Conservation (phyloP, 306 rosid species). For the Fragaria iinumae region DNA sequence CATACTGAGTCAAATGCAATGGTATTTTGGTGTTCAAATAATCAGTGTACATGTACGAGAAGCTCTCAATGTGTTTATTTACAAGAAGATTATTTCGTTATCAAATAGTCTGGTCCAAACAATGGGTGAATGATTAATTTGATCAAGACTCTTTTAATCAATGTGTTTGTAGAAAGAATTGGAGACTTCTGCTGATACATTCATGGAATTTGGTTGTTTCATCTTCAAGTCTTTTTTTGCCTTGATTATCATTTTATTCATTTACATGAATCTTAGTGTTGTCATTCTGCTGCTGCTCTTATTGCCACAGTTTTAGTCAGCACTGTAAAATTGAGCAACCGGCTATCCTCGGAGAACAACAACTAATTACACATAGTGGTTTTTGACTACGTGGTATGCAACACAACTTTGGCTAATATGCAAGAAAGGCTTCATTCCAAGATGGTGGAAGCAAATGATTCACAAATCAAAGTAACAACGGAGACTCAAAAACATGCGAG, state of each 20-base stretch:
- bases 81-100: constrained; percentile 39
- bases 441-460: constrained; percentile 84
- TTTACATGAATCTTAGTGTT: constrained; percentile 65
- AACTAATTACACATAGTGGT: too few relatives aligned
- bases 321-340: too few relatives aligned
- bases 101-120: constrained; percentile 48
- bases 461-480: constrained; percentile 76
- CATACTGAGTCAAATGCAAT: constrained; percentile 65
- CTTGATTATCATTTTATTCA: constrained; percentile 36
- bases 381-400: constrained; percentile 44
- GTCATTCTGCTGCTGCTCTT: constrained; percentile 72
- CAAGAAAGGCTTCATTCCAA: constrained; percentile 74
- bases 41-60: constrained; percentile 66
- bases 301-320: constrained; percentile 62
- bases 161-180: constrained; percentile 80
- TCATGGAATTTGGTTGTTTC: constrained; percentile 90
- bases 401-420: constrained; percentile 76
- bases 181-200: constrained; percentile 82
- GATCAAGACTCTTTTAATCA: constrained; percentile 21
- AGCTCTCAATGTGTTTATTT: constrained; percentile 65
- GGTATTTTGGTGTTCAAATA: constrained; percentile 85
- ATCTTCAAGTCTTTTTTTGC: constrained; percentile 72
- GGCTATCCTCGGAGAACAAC: too few relatives aligned
- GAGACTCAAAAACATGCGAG: constrained; percentile 77
- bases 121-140: constrained; percentile 65